Base-by-base conservation (phyloP, 768 basidiomycete species). In the Sarcodon aspratus region DNA sequence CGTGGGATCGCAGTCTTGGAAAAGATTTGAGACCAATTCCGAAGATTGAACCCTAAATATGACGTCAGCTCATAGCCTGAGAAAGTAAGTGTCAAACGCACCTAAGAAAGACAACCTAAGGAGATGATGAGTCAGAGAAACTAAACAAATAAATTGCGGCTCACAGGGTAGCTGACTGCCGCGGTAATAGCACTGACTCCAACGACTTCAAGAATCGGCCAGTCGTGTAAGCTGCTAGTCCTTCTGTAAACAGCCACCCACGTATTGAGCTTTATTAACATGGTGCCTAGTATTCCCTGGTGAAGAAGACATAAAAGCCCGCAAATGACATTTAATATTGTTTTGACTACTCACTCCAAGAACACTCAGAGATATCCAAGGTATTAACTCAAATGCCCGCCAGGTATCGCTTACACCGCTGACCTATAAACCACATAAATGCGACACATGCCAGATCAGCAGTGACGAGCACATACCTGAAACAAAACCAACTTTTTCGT, bases 401-500 rank as follows among this genome's bases (percentile, higher is more conserved):
- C 84, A 86, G 6, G 73, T 74, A 52, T 79, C 76, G 33, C 70
- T 70, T 15, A 69, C 70, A 51, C 71, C 76, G 1, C 79, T 81
- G 12, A 81, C 77, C 77, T 79, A 50, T 13, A 9, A 36, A 33
- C 17, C 8, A 46, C 13, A 54, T 17, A 10, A 36, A 13, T 8
- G 32, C 21, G 12, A 44, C n/a, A 21, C 1, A 32, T 36, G 36
- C 7, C 36, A 35, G 9, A 32, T 9, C 13, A 18, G n/a, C n/a
- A 3, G 5, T 38, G 44, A 34, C 45, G 12, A 48, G 18, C 33
- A 45, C 65, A 46, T 50, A 83, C 84, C 61, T 83, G 78, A 58
- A 87, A 88, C 31, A 91, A 68, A 7, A 91, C 88, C 15, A 92
- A 73, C 57, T 90, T 90, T 17, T 84, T 79, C 10, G 84, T 89